Percentiles rank a stretch among this genome's conserved stretches.
Evolutionary conservation across 768 basidiomycete species (phyloP).

Genomic region (Suillus fuscotomentosus): DNA sequence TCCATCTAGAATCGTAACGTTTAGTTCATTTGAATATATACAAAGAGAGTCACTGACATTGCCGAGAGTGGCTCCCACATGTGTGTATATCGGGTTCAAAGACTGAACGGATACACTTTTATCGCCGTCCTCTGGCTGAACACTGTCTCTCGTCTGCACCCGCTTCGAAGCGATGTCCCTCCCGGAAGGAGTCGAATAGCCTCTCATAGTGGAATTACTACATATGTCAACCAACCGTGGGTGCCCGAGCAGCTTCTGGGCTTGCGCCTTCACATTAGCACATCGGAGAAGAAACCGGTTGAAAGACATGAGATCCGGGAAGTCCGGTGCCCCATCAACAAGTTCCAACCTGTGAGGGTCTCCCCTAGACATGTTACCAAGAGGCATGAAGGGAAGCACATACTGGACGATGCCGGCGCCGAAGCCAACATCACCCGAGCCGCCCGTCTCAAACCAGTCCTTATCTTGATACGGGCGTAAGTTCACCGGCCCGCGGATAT

Average conservation of each 20-base stretch:
- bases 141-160: constrained; percentile 10
- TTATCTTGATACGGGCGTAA: constrained; percentile 47
- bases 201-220: constrained; percentile 11
- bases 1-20: constrained; percentile 27
- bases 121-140: neutral
- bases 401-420: constrained; percentile 44
- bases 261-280: constrained; percentile 34
- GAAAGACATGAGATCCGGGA: constrained; percentile 39
- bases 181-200: constrained; percentile 22
- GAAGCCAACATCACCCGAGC: constrained; percentile 38
- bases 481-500: constrained; percentile 48
- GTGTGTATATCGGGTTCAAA: constrained; percentile 17
- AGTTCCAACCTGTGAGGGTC: constrained; percentile 26
- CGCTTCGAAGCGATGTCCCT: constrained; percentile 24
- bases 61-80: constrained; percentile 29
- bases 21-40: neutral
- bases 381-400: constrained; percentile 46
- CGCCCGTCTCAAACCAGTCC: constrained; percentile 45
- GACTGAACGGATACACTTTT: constrained; percentile 5
- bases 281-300: constrained; percentile 47
- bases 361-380: constrained; percentile 17
- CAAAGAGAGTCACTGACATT: constrained; percentile 31
- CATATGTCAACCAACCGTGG: constrained; percentile 45
- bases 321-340: constrained; percentile 39
- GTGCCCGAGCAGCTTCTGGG: constrained; percentile 32